Evolutionary conservation across 345 rosid genomes (phyloP), one percentile per base, ranked within the genome.

Genomic region (Citrus mangshanensis): DNA sequence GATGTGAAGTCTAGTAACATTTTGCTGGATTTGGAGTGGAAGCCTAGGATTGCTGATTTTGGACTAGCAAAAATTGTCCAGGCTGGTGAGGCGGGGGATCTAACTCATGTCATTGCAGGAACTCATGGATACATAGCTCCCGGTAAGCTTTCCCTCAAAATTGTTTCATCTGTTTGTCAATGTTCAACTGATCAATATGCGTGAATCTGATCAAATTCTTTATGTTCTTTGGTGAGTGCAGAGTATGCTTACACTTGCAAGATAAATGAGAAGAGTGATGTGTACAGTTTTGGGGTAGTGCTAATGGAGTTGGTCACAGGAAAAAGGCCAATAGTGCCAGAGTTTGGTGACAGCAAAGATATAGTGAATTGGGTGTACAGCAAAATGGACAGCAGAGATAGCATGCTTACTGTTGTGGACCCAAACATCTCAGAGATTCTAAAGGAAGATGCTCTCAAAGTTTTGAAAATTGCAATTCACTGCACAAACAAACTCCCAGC

Each of bases 41-140:
- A 85, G 82, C 94, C 98, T 0, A 88, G 87, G 81, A 91, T 95
- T 63, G 94, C 98, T 13, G 98, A 95, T 86, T 95, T 95, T 16
- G 98, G 98, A 55, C 88, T 95, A 6, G 95, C 98, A 5, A 95
- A 87, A 80, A 88, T 95, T 42, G 72, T 92, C 73, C 90, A 87
- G 85, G 76, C 87, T 19, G 85, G 81, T 68, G 81, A 82, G 68
- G 82, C 73, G 68, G 94, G 90, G 28, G 86, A 88, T 46, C 91
- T 89, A 82, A 83, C 87, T 61, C 86, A 77, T 70, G 74, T 79
- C 40, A 86, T 95, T 66, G 87, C 92, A 46, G 98, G 98, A 72
- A 92, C 98, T 75, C 84, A 79, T 38, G 98, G 98, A 28, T 95
- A 95, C 86, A 93, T 95, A 59, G 97, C 98, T 78, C 98, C 98